Base-by-base conservation (phyloP, 2,329 filamentous ascomycete species). In the Venturia pyrina region DNA sequence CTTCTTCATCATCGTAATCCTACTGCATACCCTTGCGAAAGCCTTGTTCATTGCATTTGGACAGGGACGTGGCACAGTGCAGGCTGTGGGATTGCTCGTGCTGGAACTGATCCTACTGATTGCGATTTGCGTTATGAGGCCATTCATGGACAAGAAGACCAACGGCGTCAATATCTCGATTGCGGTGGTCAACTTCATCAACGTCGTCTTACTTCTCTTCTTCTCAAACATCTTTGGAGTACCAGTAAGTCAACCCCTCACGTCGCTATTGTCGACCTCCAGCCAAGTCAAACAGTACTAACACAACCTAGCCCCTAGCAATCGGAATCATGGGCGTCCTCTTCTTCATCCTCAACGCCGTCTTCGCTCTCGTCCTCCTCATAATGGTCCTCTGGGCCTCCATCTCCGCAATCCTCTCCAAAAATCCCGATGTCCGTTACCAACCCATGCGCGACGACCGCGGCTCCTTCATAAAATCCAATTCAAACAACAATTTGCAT, bases 81-180 rank as follows among this genome's bases (percentile, higher is more conserved):
- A 96, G 77, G 91, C 91, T 13, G 82, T 97, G 67, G 90, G 88
- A 17, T 83, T 97, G 66, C 81, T 98, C 50, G 81, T 97, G 67
- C 86, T 97, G 66, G 93, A 98, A 77, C 88, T 88, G 1, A 85
- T 78, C 64, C 87, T 89, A 70, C 82, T 98, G 66, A 88, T 96
- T 71, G 86, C 79, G 24, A 87, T 91, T 66, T 89, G 87, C 68
- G 87, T 96, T 64, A 79, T 97, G 70, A 88, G 91, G 67, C 93
- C 93, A 24, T 98, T 91, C 89, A 98, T 98, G 93, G 93, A 97
- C 82, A 97, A 96, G 86, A 93, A 92, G 80, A 96, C 91, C 68
- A 98, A 97, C 77, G 87, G 89, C 61, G 96, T 96, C 83, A 97
- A 97, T 79, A 96, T 98, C 73, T 85, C 91, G 68, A 97, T 97